Base-by-base conservation (phyloP, 2,329 filamentous ascomycete species). In the Blastomyces percursus region DNA sequence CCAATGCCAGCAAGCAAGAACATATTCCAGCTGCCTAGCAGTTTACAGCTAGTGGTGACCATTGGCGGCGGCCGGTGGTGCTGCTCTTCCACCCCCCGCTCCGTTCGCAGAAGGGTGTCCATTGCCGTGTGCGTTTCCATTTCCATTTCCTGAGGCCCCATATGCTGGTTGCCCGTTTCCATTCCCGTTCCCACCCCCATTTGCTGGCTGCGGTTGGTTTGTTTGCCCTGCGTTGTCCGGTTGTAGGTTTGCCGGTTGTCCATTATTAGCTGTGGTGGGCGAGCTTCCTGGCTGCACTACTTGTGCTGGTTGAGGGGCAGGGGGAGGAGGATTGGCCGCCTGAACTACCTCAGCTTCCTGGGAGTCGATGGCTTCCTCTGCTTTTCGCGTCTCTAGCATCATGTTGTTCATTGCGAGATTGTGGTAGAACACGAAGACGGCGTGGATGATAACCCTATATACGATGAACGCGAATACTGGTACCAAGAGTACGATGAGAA, bases 401-500 rank as follows among this genome's bases (percentile, higher is more conserved):
- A 67, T 62, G 42, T 66, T 68, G 30, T 40, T 24, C 27, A 67
- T 50, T 14, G 44, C 32, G 7, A 65, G 27, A 3, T 57, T 42
- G 57, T 66, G 63, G 19, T 55, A 48, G 11, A 64, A 19, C 0
- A 62, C 60, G 12, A 67, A 51, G 21, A 64, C 38, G 27, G 66
- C 60, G 19, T 66, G 69, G 42, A 50, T 59, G 40, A 65, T 67
- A 44, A 69, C 55, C 62, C 65, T 68, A 67, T 68, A 71, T 19
- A 66, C 48, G 19, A 59, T 30, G 55, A 66, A 68, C 11, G 61
- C 62, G 42, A 69, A 64, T 32, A 68, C 16, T 2, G 69, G 67
- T 38, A 71, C 61, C 14, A 69, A 59, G 24, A 69, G 8, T 46
- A 72, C 66, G 61, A 70, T 66, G 32, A 72, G 44, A 40, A 70